phyloP scores from a whole-genome alignment of 192 early-diverging fungal genomes.

The Coemansia sp. region DNA sequence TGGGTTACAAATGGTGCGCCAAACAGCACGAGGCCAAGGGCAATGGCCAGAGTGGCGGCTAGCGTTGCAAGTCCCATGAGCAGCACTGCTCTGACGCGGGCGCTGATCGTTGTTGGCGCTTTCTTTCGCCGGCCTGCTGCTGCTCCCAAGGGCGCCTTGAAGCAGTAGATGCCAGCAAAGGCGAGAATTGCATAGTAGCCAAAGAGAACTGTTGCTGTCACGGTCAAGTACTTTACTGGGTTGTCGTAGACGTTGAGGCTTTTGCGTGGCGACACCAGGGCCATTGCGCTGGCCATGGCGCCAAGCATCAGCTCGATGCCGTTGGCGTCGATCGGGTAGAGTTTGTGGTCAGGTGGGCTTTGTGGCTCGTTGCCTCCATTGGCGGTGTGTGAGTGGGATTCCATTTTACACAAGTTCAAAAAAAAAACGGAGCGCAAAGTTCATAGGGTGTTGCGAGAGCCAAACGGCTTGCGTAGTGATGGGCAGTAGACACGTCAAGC shows the following conservation, averaged over 20 bases:
- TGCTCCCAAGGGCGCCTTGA: constrained; percentile 3
- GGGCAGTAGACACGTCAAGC: too few species aligned
- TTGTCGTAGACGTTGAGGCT: constrained; percentile 36
- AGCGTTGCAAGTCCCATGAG: constrained; percentile 13
- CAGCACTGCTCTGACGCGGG: constrained; percentile 4
- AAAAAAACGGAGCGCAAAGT: neutral
- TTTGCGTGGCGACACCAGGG: constrained; percentile 38
- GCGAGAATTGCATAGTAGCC: constrained; percentile 38
- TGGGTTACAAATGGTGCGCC: constrained; percentile 35
- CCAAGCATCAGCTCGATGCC: constrained; percentile 43
- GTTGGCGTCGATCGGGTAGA: constrained; percentile 43
- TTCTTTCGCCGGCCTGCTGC: neutral
- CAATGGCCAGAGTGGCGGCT: neutral
- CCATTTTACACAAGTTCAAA: neutral
- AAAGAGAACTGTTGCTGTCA: constrained; percentile 24
- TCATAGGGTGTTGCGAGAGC: too few species aligned
- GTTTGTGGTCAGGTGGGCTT: constrained; percentile 16
- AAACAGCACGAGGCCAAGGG: constrained; percentile 28
- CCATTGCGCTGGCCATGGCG: constrained; percentile 32
- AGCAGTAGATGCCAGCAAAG: constrained; percentile 48
- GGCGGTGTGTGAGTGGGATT: neutral
- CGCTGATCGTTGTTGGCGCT: neutral
- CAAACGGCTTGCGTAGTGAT: neutral
- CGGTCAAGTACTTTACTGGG: constrained; percentile 27
- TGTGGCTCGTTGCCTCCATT: neutral